These are phyloP conservation scores for Geotrichum klebahnii DNA, from an alignment of 1,139 yeast genomes.

Conservation along the genomic window DNA sequence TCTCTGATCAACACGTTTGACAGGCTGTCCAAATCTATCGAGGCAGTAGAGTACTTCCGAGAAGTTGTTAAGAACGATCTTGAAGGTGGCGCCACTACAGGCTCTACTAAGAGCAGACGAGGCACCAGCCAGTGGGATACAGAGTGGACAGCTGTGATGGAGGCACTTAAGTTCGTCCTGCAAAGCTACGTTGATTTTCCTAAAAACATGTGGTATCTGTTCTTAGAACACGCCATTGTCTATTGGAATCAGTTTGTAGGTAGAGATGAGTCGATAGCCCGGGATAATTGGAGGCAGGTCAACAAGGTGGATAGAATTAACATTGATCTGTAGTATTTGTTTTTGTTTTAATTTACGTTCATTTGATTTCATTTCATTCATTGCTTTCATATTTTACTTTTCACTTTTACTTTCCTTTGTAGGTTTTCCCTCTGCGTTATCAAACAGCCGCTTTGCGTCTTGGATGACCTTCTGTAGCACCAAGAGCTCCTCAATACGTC, in stretches of 20 bases:
- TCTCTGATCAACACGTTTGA: constrained; percentile 91
- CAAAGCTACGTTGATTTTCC: constrained; percentile 71
- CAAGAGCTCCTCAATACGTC: constrained; percentile 76
- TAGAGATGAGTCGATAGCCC: constrained; percentile 30
- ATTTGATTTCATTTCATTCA: constrained; percentile 1
- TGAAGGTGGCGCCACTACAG: constrained; percentile 44
- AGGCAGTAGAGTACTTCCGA: constrained; percentile 69
- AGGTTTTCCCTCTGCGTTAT: constrained; percentile 55
- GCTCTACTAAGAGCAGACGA: constrained; percentile 34
- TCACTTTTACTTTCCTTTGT: constrained; percentile 25
- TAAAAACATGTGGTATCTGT: constrained; percentile 49
- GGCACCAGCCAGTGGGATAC: constrained; percentile 53
- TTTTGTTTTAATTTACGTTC: background rate
- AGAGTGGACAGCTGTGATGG: constrained; percentile 40
- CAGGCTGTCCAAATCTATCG: constrained; percentile 78
- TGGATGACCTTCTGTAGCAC: constrained; percentile 69
- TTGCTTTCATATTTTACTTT: constrained; percentile 19
- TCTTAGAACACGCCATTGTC: constrained; percentile 48
- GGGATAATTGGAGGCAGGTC: constrained; percentile 8
- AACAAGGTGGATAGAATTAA: constrained; percentile 14
- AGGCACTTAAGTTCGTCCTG: constrained; percentile 65
- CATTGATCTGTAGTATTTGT: constrained; percentile 6
- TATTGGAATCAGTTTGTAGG: constrained; percentile 81
- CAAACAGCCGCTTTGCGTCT: constrained; percentile 78
- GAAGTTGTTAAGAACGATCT: constrained; percentile 40